Evolutionary conservation across 2,329 filamentous ascomycete genomes (phyloP).

Genomic region (Pestalotiopsis sp.): DNA sequence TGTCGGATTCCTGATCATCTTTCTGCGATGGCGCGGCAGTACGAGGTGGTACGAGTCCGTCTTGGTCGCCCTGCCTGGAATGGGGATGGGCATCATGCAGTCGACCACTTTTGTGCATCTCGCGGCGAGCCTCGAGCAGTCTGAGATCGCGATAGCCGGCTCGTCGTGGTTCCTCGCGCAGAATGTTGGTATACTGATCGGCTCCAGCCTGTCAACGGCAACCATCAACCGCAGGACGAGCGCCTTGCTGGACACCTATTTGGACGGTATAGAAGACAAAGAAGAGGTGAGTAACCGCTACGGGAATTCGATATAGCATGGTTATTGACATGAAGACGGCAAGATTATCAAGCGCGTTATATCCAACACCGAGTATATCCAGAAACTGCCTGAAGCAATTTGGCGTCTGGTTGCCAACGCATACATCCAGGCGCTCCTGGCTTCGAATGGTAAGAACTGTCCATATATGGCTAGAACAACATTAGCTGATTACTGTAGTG

Average conservation of each 20-base stretch:
- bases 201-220: not conserved
- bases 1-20: not conserved
- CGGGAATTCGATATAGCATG: not conserved
- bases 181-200: not conserved
- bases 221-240: not conserved
- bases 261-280: not conserved
- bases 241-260: not conserved
- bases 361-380: not conserved
- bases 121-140: not conserved
- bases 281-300: not conserved
- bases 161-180: not conserved
- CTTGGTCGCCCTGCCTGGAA: not conserved
- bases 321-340: not conserved
- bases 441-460: not conserved
- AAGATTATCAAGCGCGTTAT: not conserved
- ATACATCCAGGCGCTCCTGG: not conserved
- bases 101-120: not conserved
- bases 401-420: not conserved
- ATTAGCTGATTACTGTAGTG: not conserved
- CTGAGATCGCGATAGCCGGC: not conserved
- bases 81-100: not conserved
- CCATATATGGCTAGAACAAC: not conserved
- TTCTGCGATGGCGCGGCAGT: not conserved
- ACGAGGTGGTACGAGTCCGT: not conserved
- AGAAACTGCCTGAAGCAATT: not conserved